Conservation (phyloP, 2,329 filamentous ascomycete species). For the Penicillium sp. region DNA sequence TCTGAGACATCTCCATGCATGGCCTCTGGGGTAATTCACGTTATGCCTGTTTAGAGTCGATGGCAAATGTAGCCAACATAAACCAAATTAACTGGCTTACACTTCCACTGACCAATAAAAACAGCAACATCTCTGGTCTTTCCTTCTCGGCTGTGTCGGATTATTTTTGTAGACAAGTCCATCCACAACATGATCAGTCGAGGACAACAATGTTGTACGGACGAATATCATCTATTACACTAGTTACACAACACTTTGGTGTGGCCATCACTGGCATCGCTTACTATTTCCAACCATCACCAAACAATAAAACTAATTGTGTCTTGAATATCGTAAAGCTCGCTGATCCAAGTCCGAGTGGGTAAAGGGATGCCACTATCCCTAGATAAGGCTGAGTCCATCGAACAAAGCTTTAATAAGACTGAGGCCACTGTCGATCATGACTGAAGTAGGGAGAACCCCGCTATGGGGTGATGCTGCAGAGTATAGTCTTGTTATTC, state of each 20-base stretch:
- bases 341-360: not conserved
- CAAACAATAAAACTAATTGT: not conserved
- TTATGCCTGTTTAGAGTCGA: not conserved
- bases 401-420: not conserved
- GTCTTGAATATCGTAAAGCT: not conserved
- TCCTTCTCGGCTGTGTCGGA: constrained; percentile 2
- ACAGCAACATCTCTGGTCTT: not conserved
- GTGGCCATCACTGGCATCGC: not conserved
- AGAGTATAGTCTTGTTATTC: not conserved
- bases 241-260: not conserved
- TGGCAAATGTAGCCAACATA: not conserved
- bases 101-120: not conserved
- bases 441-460: constrained; percentile 13
- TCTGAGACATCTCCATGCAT: not conserved
- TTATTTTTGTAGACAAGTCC: not conserved
- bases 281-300: not conserved
- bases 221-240: not conserved
- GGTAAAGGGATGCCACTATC: not conserved
- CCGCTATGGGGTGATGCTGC: constrained; percentile 13
- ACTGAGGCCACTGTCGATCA: constrained; percentile 16
- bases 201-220: not conserved
- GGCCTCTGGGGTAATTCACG: not conserved
- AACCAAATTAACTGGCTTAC: not conserved
- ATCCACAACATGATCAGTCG: constrained; percentile 6
- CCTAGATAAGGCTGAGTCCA: not conserved